A percentile compares a stretch with the other conserved stretches of the same genome.
phyloP scores from a whole-genome alignment of 371 early-diverging fungal genomes.

The Dinochytrium kinnereticum region DNA sequence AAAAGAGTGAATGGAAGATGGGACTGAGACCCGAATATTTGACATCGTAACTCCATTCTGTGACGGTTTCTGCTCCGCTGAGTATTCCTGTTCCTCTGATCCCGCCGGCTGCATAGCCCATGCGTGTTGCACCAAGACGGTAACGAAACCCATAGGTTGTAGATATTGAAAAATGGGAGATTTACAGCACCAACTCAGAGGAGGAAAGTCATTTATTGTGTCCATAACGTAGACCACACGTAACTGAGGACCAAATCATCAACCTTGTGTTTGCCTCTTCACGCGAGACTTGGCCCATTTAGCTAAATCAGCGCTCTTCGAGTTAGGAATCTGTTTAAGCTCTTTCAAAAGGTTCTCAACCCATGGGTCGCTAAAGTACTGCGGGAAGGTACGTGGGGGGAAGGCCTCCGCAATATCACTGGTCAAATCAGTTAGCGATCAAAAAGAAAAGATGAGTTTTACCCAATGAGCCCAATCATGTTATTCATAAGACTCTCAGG shows the following conservation, averaged over 20 bases:
- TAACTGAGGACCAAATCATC: background rate
- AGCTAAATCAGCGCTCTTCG: slow-evolving; percentile 73
- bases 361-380: slow-evolving; percentile 59
- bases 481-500: slow-evolving; percentile 36
- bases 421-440: background rate
- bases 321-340: slow-evolving; percentile 69
- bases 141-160: slow-evolving; percentile 40
- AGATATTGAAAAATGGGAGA: background rate
- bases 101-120: slow-evolving; percentile 49
- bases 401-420: slow-evolving; percentile 79
- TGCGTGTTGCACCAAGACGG: slow-evolving; percentile 50
- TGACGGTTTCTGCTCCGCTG: background rate
- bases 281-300: slow-evolving; percentile 69
- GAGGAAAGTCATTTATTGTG: background rate
- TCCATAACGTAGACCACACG: background rate
- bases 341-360: slow-evolving; percentile 63
- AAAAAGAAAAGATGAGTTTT: background rate
- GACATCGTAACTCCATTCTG: background rate
- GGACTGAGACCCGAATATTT: slow-evolving; percentile 23
- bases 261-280: slow-evolving; percentile 30
- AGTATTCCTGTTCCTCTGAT: slow-evolving; percentile 2
- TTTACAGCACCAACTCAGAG: background rate
- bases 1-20: slow-evolving; percentile 28
- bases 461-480: slow-evolving; percentile 83
- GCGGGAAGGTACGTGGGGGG: slow-evolving; percentile 70